These are phyloP conservation scores for Ophiognomonia clavigignenti-juglandacearum DNA, from an alignment of 2,329 filamentous ascomycete species.

Conservation along the genomic window DNA sequence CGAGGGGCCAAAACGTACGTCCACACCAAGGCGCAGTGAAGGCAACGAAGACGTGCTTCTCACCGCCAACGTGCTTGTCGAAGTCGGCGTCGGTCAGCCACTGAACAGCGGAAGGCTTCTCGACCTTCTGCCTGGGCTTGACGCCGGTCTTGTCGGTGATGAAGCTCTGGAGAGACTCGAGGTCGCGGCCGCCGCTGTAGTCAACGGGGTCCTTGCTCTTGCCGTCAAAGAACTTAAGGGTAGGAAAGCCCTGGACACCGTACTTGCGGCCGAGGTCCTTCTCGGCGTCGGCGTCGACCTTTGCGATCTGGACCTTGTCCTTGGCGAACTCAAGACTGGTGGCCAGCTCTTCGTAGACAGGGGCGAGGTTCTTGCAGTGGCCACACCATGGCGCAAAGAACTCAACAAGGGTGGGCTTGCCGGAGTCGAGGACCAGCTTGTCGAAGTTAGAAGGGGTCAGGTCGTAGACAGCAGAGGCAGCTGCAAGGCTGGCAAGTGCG, in stretches of 20 bases:
- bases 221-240: slow-evolving; percentile 95
- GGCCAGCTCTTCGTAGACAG: slow-evolving; percentile 89
- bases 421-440: slow-evolving; percentile 78
- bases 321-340: slow-evolving; percentile 65
- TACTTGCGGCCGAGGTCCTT: slow-evolving; percentile 79
- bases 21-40: slow-evolving; percentile 99
- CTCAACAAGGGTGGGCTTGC: slow-evolving; percentile 93
- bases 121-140: slow-evolving; percentile 71
- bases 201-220: slow-evolving; percentile 81
- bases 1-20: slow-evolving; percentile 58
- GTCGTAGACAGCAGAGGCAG: slow-evolving; percentile 82
- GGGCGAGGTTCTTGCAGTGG: slow-evolving; percentile 97
- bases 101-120: slow-evolving; percentile 68
- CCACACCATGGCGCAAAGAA: slow-evolving; percentile 99
- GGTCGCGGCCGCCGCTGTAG: slow-evolving; percentile 80
- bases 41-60: slow-evolving; percentile 88
- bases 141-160: slow-evolving; percentile 82
- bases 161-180: slow-evolving; percentile 79
- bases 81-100: slow-evolving; percentile 79
- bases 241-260: slow-evolving; percentile 91
- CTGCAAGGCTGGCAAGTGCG: slow-evolving; percentile 48
- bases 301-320: slow-evolving; percentile 78
- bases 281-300: slow-evolving; percentile 92
- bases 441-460: slow-evolving; percentile 91
- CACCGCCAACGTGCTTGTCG: slow-evolving; percentile 69